Percentiles rank a stretch among this genome's conserved stretches.
phyloP scores from a whole-genome alignment of 2,329 filamentous ascomycete species.

The Dactylellina drechsleri region DNA sequence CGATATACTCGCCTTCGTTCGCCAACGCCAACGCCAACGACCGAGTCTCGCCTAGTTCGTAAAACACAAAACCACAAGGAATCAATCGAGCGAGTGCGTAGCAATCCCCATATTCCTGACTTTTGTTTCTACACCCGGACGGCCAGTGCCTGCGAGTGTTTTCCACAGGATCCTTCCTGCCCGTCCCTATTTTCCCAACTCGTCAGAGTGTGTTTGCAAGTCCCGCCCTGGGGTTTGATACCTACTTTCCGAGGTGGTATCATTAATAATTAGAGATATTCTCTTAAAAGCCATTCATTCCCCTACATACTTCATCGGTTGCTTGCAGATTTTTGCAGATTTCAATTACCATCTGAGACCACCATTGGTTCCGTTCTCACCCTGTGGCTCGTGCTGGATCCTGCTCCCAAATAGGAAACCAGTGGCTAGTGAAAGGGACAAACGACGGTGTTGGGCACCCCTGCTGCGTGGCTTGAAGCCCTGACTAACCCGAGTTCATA shows the following conservation, averaged over 20 bases:
- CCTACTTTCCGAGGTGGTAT: conserved; percentile 3
- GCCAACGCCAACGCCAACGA: conserved; percentile 14
- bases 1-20: background rate
- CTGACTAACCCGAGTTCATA: conserved; percentile 45
- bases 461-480: conserved; percentile 31
- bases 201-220: background rate
- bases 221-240: conserved; percentile 12
- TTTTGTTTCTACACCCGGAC: too few relatives aligned
- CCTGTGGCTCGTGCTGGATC: conserved; percentile 52
- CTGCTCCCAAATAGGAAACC: conserved; percentile 37
- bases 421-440: conserved; percentile 27
- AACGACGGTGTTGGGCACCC: conserved; percentile 10
- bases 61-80: conserved; percentile 1
- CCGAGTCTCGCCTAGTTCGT: conserved; percentile 26
- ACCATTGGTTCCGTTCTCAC: conserved; percentile 2
- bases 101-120: background rate
- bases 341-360: background rate
- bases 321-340: conserved; percentile 11
- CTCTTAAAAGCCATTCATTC: conserved; percentile 4
- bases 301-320: background rate
- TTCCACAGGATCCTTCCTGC: background rate
- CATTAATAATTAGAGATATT: background rate
- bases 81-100: conserved; percentile 25
- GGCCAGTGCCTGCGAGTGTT: too few relatives aligned
- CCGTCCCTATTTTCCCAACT: background rate